Evolutionary conservation across 768 basidiomycete genomes (phyloP), one percentile per base, ranked within the genome.

Genomic region (Mrakia gelida): DNA sequence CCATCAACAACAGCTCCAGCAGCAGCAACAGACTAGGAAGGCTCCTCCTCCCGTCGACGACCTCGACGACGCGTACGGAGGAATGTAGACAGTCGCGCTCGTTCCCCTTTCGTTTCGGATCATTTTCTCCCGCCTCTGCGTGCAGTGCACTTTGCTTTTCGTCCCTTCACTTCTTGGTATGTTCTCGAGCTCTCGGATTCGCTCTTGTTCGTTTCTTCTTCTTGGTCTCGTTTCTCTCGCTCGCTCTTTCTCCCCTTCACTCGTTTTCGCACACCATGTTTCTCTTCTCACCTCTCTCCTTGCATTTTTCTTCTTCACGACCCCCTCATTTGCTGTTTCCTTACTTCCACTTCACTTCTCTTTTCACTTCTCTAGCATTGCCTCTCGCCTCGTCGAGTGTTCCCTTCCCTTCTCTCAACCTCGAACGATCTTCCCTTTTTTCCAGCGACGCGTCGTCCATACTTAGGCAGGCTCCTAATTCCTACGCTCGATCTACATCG

Each of bases 1-100:
- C 34, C 34, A n/a, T 16, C 67, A 70, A 16, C 67, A 70, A 11
- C 67, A 70, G 21, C 26, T 41, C 38, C 67, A 70, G 67, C 67
- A 41, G 16, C 67, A 70, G 65, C 65, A 68, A 38, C 65, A 68
- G 38, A 11, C 11, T 18, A 34, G 41, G 41, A 70, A 41, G 67
- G 67, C 41, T 26, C 67, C 34, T 18, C 67, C 34, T 34, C 38
- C 34, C 34, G 34, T 15, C 34, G 34, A 70, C 13, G 67, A 70
- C 26, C 67, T 70, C 7, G 67, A 70, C 38, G 67, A 70, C 23
- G 67, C 67, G 21, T 70, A 70, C 67, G 67, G 67, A 2, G 67
- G 67, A 23, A 70, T 70, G 67, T 70, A 70, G 41, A 30, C 26
- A 26, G 63, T 30, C 34, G 26, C 18, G 26, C 41, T 38, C 9